These are phyloP conservation scores for Globisporangium cystogenes DNA, from an alignment of 352 stramenopile species.

Conservation along the genomic window DNA sequence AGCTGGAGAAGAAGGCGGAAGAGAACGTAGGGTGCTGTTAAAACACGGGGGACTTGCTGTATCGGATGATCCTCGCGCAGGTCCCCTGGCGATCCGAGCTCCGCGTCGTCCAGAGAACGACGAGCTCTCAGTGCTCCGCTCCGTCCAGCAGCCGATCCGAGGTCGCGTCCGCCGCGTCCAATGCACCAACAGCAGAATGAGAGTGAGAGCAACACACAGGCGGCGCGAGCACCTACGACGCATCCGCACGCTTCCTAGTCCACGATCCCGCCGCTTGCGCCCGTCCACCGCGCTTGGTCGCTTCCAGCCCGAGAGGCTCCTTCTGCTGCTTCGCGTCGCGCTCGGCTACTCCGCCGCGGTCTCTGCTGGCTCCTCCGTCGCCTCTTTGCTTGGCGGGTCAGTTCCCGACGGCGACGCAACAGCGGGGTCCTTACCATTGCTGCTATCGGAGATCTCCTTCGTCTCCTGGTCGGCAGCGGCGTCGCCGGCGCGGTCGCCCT, in stretches of 20 bases:
- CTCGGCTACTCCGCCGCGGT: background rate
- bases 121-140: background rate
- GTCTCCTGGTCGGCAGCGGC: conserved; percentile 3
- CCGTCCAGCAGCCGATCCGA: conserved; percentile 2
- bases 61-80: background rate
- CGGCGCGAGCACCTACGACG: conserved; percentile 6
- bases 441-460: conserved; percentile 13
- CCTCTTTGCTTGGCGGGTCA: conserved; percentile 8
- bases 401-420: conserved; percentile 10
- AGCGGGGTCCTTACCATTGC: conserved; percentile 18
- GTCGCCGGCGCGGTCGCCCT: conserved; percentile 1
- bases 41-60: background rate
- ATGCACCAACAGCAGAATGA: conserved; percentile 8
- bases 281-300: conserved; percentile 1
- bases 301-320: too few species aligned
- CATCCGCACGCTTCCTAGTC: conserved; percentile 8
- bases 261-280: conserved; percentile 2
- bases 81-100: background rate
- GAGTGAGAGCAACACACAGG: conserved; percentile 15
- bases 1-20: background rate
- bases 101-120: background rate
- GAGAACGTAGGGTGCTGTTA: background rate
- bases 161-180: background rate
- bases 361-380: background rate
- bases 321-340: background rate